These are phyloP conservation scores for Kockiozyma suomiensis DNA, from an alignment of 805 yeast species.

Conservation along the genomic window DNA sequence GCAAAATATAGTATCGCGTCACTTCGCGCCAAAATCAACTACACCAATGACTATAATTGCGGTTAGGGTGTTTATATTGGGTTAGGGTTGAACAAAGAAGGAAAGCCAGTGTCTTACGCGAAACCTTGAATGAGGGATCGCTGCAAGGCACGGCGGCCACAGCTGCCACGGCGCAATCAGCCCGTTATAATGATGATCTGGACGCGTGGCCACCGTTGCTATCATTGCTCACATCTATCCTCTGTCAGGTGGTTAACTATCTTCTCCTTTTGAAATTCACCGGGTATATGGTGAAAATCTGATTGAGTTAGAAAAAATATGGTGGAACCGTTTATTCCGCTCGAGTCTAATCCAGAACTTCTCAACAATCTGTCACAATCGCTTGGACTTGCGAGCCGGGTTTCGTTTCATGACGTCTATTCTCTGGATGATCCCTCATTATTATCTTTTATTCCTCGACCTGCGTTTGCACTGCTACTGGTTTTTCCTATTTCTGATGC, in stretches of 20 bases:
- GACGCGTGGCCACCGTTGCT: not conserved
- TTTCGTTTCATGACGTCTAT: slow-evolving; percentile 76
- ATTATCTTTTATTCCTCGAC: slow-evolving; percentile 78
- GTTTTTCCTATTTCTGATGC: slow-evolving; percentile 75
- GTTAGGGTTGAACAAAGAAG: not conserved
- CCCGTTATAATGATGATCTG: not conserved
- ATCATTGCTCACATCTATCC: not conserved
- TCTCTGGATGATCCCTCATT: slow-evolving; percentile 85
- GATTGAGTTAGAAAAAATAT: too few relatives aligned
- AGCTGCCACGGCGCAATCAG: not conserved
- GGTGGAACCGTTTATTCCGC: slow-evolving; percentile 54
- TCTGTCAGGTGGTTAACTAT: too few relatives aligned
- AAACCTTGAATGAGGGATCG: not conserved
- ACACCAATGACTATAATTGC: not conserved
- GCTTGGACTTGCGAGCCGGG: slow-evolving; percentile 64
- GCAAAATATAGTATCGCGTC: not conserved
- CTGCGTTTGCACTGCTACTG: slow-evolving; percentile 71
- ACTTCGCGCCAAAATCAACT: not conserved
- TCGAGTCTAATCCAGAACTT: slow-evolving; percentile 87
- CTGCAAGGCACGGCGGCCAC: not conserved
- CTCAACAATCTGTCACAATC: slow-evolving; percentile 68
- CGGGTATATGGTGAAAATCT: too few relatives aligned
- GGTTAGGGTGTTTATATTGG: not conserved
- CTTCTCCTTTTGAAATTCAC: too few relatives aligned
- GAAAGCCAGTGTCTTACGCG: not conserved